A percentile compares a stretch with the other conserved stretches of the same genome.
Conservation (phyloP, 306 rosid genomes). For the Dryas octopetala region DNA sequence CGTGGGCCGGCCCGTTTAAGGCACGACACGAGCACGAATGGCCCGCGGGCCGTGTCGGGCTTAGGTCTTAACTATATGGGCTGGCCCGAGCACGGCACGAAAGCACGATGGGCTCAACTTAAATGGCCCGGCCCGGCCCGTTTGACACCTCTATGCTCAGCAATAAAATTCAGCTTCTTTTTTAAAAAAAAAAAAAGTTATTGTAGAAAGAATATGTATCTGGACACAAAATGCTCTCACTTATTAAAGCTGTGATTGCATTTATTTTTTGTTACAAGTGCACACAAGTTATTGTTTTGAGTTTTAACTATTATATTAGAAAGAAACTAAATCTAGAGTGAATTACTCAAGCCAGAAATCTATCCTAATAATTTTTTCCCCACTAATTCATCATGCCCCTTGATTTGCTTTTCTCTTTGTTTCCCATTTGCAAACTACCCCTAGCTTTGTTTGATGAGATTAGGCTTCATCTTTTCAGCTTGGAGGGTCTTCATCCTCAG, state of each 20-base stretch:
- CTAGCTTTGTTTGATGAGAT: constrained; percentile 22
- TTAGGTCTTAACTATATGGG: no score
- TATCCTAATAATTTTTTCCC: neutral
- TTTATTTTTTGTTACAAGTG: neutral
- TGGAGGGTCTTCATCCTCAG: constrained; percentile 57
- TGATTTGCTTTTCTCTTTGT: neutral
- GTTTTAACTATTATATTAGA: no score
- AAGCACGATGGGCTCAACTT: no score
- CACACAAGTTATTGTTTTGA: neutral
- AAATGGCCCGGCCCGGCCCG: no score
- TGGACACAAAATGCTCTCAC: neutral
- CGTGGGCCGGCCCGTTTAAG: no score
- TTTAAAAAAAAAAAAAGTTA: no score
- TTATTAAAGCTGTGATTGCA: neutral
- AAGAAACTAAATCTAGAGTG: neutral
- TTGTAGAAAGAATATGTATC: neutral
- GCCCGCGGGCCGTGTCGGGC: no score
- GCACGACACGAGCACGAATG: no score
- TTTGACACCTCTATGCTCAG: no score
- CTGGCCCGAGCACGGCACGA: no score
- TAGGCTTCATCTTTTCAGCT: constrained; percentile 40
- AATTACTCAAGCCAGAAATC: neutral
- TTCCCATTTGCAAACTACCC: neutral
- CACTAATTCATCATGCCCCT: neutral
- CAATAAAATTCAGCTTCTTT: no score